phyloP scores from a whole-genome alignment of 192 early-diverging fungal genomes.

The Coemansia pectinata region DNA sequence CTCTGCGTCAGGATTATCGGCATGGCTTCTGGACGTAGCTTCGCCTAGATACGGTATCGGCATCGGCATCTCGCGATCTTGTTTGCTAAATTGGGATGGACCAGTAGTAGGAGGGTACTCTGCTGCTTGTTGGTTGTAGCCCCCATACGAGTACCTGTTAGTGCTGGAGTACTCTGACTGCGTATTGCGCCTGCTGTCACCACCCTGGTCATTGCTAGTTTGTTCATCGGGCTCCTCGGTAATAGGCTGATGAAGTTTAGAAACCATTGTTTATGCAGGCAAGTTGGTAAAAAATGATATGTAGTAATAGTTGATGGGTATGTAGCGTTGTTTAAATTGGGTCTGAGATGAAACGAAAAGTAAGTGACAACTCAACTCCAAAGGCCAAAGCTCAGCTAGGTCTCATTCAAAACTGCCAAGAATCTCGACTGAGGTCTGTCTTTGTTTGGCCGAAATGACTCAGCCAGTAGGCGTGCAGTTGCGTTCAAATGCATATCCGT shows the following conservation, averaged over 20 bases:
- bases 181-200: not conserved
- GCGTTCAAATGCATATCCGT: not conserved
- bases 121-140: not conserved
- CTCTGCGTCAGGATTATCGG: not conserved
- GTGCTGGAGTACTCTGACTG: not conserved
- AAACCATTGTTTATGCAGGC: conserved; percentile 10
- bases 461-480: not conserved
- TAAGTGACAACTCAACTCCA: not conserved
- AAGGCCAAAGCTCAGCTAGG: not conserved
- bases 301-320: too few species aligned
- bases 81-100: not conserved
- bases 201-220: not conserved
- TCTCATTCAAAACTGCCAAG: not conserved
- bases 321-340: not conserved
- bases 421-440: not conserved
- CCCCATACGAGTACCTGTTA: not conserved
- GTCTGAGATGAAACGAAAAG: not conserved
- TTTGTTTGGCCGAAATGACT: not conserved
- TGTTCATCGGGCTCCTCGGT: conserved; percentile 5
- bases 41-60: not conserved
- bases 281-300: too few species aligned
- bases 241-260: conserved; percentile 29
- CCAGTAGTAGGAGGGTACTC: not conserved
- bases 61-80: conserved; percentile 2
- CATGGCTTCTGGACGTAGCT: not conserved